These are phyloP conservation scores for Boletus fagicola DNA, from an alignment of 768 basidiomycete genomes.

Conservation along the genomic window DNA sequence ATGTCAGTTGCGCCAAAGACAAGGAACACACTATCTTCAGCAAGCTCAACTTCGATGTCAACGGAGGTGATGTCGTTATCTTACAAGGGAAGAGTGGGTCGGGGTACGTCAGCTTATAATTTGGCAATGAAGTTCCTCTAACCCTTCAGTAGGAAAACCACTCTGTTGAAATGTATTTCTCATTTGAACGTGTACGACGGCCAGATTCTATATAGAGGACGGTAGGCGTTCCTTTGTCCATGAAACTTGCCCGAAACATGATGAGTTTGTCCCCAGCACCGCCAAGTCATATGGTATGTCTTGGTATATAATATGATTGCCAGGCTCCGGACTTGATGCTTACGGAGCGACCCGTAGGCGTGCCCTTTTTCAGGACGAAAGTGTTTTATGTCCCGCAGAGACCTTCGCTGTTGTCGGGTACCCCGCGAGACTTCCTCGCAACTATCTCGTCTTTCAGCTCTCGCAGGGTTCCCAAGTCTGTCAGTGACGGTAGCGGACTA, in stretches of 20 bases:
- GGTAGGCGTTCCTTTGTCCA: slow-evolving; percentile 40
- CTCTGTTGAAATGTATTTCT: slow-evolving; percentile 80
- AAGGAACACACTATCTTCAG: slow-evolving; percentile 53
- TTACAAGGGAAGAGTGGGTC: slow-evolving; percentile 79
- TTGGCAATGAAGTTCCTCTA: neutral
- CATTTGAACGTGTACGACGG: slow-evolving; percentile 74
- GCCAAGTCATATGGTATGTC: slow-evolving; percentile 48
- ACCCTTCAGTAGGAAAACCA: slow-evolving; percentile 50
- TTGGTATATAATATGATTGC: slow-evolving; percentile 1
- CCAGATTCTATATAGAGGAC: slow-evolving; percentile 61
- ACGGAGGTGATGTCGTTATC: slow-evolving; percentile 73
- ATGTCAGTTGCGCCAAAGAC: slow-evolving; percentile 49
- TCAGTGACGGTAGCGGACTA: slow-evolving; percentile 23
- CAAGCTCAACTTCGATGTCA: slow-evolving; percentile 58
- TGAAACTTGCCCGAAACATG: neutral
- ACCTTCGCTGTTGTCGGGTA: slow-evolving; percentile 80
- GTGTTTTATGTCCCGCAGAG: slow-evolving; percentile 88
- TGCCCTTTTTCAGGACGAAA: slow-evolving; percentile 73
- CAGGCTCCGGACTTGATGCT: neutral
- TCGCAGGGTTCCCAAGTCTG: slow-evolving; percentile 33
- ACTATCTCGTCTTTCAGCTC: slow-evolving; percentile 52
- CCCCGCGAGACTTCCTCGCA: slow-evolving; percentile 69
- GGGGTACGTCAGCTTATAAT: slow-evolving; percentile 43
- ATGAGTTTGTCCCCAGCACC: slow-evolving; percentile 35
- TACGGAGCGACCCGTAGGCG: slow-evolving; percentile 43